Conservation (phyloP, 1,139 yeast genomes). For the Yamadazyma siamensis region DNA sequence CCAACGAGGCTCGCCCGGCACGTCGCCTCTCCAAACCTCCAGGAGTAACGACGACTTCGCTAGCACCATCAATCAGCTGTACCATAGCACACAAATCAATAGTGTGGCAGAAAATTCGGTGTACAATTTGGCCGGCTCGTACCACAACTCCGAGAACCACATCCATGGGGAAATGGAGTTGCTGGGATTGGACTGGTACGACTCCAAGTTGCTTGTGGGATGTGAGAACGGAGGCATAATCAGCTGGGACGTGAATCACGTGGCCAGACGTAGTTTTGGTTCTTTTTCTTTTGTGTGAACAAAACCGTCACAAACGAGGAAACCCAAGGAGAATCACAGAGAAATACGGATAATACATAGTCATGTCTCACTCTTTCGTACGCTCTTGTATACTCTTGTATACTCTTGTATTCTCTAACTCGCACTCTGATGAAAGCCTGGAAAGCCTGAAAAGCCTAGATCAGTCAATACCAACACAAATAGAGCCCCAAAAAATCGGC, state of each 20-base stretch:
- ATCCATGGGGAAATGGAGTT: slow-evolving; percentile 48
- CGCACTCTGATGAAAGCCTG: no score
- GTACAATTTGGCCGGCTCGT: slow-evolving; percentile 16
- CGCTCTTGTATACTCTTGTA: no score
- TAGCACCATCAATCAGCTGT: background rate
- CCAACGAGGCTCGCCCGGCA: slow-evolving; percentile 4
- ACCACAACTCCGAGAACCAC: slow-evolving; percentile 31
- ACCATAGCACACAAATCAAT: slow-evolving; percentile 4
- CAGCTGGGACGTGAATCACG: slow-evolving; percentile 40
- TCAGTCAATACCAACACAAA: no score
- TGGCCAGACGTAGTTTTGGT: slow-evolving; percentile 41
- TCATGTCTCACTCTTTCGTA: background rate
- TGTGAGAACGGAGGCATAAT: slow-evolving; percentile 45
- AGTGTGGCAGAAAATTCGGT: background rate
- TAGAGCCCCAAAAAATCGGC: no score
- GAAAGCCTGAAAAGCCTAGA: no score
- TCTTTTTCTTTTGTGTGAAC: slow-evolving; percentile 14
- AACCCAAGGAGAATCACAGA: no score
- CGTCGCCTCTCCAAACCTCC: slow-evolving; percentile 1
- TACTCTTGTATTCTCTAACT: background rate
- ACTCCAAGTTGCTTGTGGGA: slow-evolving; percentile 35
- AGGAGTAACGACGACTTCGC: background rate
- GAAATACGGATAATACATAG: no score
- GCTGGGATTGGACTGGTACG: slow-evolving; percentile 40
- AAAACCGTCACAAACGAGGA: no score